Percentiles rank a stretch among this genome's conserved stretches.
Evolutionary conservation across 805 yeast genomes (phyloP).

Genomic region (Pichia deserticola): DNA sequence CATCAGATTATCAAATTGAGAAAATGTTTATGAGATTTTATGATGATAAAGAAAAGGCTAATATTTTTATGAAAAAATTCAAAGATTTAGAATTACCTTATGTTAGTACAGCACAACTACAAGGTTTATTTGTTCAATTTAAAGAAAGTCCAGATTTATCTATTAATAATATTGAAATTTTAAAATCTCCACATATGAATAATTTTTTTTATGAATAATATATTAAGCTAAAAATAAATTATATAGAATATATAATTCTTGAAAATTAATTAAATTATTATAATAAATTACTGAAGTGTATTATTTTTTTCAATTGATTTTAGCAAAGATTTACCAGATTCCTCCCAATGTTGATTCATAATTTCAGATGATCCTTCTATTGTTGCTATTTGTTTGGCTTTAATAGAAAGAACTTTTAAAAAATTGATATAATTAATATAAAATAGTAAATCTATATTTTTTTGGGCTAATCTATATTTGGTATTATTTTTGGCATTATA

Average conservation of each 20-base stretch:
- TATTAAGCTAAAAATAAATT: not conserved
- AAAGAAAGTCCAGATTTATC: conserved; percentile 79
- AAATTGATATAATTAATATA: conserved; percentile 43
- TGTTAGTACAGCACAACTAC: conserved; percentile 89
- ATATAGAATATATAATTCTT: too few relatives aligned
- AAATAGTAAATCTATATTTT: conserved; percentile 28
- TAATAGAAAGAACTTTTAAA: conserved; percentile 32
- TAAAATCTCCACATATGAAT: conserved; percentile 31
- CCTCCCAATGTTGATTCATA: conserved; percentile 34
- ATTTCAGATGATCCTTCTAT: conserved; percentile 37
- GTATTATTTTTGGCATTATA: conserved; percentile 1
- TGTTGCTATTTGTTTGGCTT: conserved; percentile 33
- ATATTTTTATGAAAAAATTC: conserved; percentile 41
- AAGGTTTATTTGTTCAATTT: conserved; percentile 90
- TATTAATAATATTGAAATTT: conserved; percentile 49
- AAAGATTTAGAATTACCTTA: conserved; percentile 39
- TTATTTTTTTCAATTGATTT: conserved; percentile 5
- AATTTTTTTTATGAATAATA: conserved; percentile 26
- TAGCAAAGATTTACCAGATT: conserved; percentile 20
- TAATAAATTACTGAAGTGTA: not conserved
- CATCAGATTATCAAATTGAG: conserved; percentile 71
- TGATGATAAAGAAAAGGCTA: conserved; percentile 51
- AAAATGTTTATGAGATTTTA: conserved; percentile 87
- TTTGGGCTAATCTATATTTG: conserved; percentile 11
- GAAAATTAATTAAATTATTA: not conserved